phyloP scores from a whole-genome alignment of 2,329 filamentous ascomycete species.

The Aspergillus tubingensis region DNA sequence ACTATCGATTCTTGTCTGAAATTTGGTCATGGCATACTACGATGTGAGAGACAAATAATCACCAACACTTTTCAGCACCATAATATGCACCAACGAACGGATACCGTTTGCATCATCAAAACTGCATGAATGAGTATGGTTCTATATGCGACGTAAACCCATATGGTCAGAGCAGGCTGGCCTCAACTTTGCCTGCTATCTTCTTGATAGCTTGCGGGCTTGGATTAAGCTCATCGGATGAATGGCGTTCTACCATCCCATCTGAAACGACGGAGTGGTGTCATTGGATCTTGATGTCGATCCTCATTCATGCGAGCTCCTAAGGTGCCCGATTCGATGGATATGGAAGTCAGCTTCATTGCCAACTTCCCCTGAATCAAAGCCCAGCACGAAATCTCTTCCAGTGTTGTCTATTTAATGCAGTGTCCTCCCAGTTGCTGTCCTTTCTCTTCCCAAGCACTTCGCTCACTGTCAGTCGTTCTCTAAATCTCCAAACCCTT shows the following conservation, averaged over 20 bases:
- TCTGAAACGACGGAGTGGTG: neutral
- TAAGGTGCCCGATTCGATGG: neutral
- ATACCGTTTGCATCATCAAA: neutral
- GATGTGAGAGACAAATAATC: neutral
- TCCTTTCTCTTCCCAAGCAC: conserved; percentile 18
- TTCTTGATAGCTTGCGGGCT: neutral
- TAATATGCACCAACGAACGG: neutral
- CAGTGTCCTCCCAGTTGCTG: neutral
- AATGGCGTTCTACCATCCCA: neutral
- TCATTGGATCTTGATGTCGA: conserved; percentile 15
- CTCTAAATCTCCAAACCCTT: conserved; percentile 13
- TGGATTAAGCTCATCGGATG: neutral
- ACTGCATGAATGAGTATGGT: neutral
- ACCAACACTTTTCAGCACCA: neutral
- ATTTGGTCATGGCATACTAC: neutral
- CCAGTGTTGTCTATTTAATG: conserved; percentile 28
- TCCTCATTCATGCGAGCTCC: conserved; percentile 15
- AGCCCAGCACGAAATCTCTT: neutral
- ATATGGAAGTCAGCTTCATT: neutral
- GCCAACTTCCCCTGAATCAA: conserved; percentile 18
- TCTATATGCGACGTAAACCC: neutral
- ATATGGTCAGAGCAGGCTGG: neutral
- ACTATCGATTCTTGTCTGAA: neutral
- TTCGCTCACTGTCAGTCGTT: conserved; percentile 26
- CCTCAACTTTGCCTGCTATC: neutral